phyloP scores from a whole-genome alignment of 2,329 filamentous ascomycete species.

The Calonectria naviculata region DNA sequence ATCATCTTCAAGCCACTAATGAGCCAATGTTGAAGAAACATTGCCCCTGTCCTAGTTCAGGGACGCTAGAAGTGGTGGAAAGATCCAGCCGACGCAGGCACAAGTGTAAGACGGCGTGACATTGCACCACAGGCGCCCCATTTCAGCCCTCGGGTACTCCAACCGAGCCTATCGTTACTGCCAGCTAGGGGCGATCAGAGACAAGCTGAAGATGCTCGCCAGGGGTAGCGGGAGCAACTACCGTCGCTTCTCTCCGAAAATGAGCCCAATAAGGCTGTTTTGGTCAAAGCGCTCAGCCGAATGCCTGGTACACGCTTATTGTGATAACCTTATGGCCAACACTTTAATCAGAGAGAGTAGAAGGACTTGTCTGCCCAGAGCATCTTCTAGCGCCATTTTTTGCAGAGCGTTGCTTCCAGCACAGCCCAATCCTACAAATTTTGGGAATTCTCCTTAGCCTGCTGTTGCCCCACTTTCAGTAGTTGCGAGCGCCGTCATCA shows the following conservation, averaged over 20 bases:
- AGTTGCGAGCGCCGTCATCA: not conserved
- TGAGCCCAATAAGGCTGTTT: not conserved
- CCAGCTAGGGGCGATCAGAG: not conserved
- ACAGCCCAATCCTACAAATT: not conserved
- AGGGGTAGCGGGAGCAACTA: not conserved
- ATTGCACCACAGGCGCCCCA: not conserved
- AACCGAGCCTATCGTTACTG: not conserved
- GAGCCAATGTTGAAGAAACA: not conserved
- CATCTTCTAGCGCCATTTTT: not conserved
- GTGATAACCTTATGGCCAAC: not conserved
- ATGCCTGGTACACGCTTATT: not conserved
- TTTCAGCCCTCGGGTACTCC: constrained; percentile 3
- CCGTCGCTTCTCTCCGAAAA: not conserved
- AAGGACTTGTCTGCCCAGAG: not conserved
- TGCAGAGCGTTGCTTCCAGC: not conserved
- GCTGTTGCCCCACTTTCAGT: not conserved
- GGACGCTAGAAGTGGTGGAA: not conserved
- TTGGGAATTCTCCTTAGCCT: not conserved
- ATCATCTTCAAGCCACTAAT: not conserved
- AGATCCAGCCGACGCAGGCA: not conserved
- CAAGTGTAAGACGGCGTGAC: not conserved
- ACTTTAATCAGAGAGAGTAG: not conserved
- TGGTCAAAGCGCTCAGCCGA: not conserved
- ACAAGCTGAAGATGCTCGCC: not conserved
- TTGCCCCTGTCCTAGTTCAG: not conserved